These are phyloP conservation scores for Dactylellina leptospora DNA, from an alignment of 2,329 filamentous ascomycete species.

Conservation along the genomic window DNA sequence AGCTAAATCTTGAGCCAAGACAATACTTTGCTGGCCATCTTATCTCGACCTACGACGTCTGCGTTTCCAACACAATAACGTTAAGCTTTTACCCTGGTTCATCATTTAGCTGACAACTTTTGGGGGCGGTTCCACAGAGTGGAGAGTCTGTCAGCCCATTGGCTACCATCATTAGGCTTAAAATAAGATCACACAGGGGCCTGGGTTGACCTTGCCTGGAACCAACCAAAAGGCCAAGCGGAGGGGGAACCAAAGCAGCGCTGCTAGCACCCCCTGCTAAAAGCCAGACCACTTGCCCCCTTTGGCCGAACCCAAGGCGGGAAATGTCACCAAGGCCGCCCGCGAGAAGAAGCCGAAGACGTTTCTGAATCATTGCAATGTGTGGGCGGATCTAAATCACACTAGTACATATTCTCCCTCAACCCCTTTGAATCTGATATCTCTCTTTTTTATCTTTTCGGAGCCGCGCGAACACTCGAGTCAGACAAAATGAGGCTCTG, in stretches of 20 bases:
- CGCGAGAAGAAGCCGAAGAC: too few species aligned
- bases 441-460: not conserved
- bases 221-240: not conserved
- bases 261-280: not conserved
- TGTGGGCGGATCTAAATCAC: too few species aligned
- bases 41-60: too few species aligned
- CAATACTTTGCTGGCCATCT: too few species aligned
- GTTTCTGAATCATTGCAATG: too few species aligned
- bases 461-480: not conserved
- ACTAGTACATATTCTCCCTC: not conserved
- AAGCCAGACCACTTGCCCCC: not conserved
- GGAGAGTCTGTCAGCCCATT: not conserved
- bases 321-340: not conserved
- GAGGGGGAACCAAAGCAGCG: not conserved
- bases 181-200: not conserved
- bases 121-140: not conserved
- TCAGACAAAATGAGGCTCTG: constrained; percentile 1
- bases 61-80: too few species aligned
- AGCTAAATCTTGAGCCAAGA: too few species aligned
- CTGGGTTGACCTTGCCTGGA: too few species aligned
- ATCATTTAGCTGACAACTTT: not conserved
- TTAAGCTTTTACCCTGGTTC: too few species aligned
- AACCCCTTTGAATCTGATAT: not conserved
- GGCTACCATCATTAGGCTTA: not conserved
- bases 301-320: not conserved